Base-by-base conservation (phyloP, 2,329 filamentous ascomycete species). In the Gremmenia infestans region DNA sequence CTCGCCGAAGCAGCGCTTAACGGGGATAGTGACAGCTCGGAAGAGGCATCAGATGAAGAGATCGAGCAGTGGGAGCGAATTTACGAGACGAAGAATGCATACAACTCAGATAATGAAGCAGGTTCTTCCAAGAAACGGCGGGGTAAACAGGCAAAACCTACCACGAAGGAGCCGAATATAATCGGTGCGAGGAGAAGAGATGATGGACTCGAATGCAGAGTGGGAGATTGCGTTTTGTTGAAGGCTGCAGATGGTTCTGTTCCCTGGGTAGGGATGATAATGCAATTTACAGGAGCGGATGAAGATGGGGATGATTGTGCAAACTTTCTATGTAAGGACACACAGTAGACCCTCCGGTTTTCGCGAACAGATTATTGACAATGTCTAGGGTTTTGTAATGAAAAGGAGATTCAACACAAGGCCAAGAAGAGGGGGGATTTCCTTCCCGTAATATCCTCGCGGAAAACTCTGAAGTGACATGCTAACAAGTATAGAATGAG, bases 181-280 rank as follows among this genome's bases (percentile, higher is more conserved):
- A 71, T 94, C 42, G 94, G 90, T 4, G 94, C 93, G 19, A 83
- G 83, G 48, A 54, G 55, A 42, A 64, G 49, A 25, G 91, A 91
- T 80, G 92, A 91, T 23, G 77, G 72, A 12, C 96, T 97, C 62
- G 81, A 87, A 68, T 96, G 91, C 73, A 80, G 76, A 53, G 71
- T 96, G 39, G 94, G 94, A 46, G 91, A 99, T 68, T 82, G 84
- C 19, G 87, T 97, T 37, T 78, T 97, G 42, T 78, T 99, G 54
- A 95, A 96, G 71, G 90, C 92, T 1, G 90, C 95, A 40, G 91
- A 89, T 4, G 82, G 83, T 42, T 90, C 90, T 62, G 91, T 95
- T 66, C 88, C 91, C 11, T 99, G 94, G 92, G 88, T 95, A 2
- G 94, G 90, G 36, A 85, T 99, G 59, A 87, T 97, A 52, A 88